These are phyloP conservation scores for Suillus clintonianus DNA, from an alignment of 768 basidiomycete genomes.

Conservation along the genomic window DNA sequence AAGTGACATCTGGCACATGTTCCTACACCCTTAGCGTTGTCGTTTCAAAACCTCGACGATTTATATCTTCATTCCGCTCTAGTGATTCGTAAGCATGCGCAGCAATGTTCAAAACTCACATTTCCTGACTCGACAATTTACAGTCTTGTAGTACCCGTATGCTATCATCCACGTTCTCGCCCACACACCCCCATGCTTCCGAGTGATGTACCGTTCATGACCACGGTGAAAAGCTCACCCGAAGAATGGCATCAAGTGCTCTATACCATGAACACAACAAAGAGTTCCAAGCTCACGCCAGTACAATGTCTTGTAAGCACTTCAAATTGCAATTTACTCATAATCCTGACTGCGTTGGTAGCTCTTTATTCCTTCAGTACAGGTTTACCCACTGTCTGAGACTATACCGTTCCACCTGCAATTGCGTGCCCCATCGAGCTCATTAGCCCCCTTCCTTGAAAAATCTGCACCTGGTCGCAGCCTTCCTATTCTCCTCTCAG, in stretches of 20 bases:
- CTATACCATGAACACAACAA: slow-evolving; percentile 42
- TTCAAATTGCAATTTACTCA: not conserved
- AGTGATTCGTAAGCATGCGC: slow-evolving; percentile 42
- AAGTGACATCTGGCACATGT: slow-evolving; percentile 32
- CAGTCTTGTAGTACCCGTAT: slow-evolving; percentile 52
- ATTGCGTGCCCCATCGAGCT: slow-evolving; percentile 46
- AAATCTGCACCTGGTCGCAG: slow-evolving; percentile 12
- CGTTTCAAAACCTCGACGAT: slow-evolving; percentile 39
- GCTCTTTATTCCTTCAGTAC: slow-evolving; percentile 62
- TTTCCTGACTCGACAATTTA: not conserved
- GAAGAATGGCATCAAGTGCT: slow-evolving; percentile 66
- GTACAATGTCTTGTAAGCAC: slow-evolving; percentile 53
- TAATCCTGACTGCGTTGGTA: slow-evolving; percentile 22
- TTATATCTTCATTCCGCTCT: slow-evolving; percentile 46
- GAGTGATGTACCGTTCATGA: slow-evolving; percentile 48
- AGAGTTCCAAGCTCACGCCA: slow-evolving; percentile 35
- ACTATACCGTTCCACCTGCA: slow-evolving; percentile 69
- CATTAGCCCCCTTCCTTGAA: slow-evolving; percentile 48
- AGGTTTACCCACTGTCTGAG: slow-evolving; percentile 55
- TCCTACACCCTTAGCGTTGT: slow-evolving; percentile 49
- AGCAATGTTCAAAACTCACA: slow-evolving; percentile 5
- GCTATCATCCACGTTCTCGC: slow-evolving; percentile 56
- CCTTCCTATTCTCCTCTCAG: slow-evolving; percentile 5
- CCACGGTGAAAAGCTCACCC: slow-evolving; percentile 58
- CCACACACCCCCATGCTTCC: slow-evolving; percentile 55